Evolutionary conservation across 306 rosid genomes (phyloP).

Genomic region (Prunus padus): DNA sequence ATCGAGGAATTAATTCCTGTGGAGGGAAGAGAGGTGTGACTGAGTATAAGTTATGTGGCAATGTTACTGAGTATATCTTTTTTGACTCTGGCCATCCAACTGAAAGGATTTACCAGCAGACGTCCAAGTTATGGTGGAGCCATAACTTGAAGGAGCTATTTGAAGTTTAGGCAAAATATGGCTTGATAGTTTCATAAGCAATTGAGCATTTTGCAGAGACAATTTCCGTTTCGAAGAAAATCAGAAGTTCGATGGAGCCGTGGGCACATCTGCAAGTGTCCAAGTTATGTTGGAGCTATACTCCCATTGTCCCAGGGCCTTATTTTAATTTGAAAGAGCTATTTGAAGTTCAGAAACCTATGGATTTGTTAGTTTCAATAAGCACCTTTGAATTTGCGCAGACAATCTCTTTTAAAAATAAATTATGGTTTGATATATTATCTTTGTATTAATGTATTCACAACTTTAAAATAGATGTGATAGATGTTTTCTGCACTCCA

Average conservation of each 20-base stretch:
- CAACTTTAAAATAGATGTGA: too few species aligned
- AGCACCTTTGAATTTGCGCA: too few species aligned
- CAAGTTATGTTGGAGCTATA: too few species aligned
- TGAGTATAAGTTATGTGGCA: conserved; percentile 40
- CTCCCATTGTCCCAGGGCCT: too few species aligned
- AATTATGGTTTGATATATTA: not conserved
- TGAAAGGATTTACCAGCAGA: conserved; percentile 25
- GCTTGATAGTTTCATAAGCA: too few species aligned
- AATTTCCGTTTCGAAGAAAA: too few species aligned
- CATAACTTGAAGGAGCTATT: conserved; percentile 38
- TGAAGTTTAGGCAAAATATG: conserved; percentile 1
- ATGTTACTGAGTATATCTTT: conserved; percentile 35
- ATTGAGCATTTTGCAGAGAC: too few species aligned
- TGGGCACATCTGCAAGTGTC: too few species aligned
- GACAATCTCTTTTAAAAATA: too few species aligned
- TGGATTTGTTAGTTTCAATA: not conserved
- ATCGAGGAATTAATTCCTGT: conserved; percentile 25
- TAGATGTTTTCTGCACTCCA: not conserved
- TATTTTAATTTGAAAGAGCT: too few species aligned
- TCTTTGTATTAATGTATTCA: too few species aligned
- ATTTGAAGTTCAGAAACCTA: not conserved
- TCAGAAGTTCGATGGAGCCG: too few species aligned
- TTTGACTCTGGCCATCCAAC: conserved; percentile 54
- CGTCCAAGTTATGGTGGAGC: conserved; percentile 43
- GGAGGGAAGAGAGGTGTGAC: conserved; percentile 46